These are phyloP conservation scores for Ascochyta rabiei DNA, from an alignment of 2,329 filamentous ascomycete species.

Conservation along the genomic window DNA sequence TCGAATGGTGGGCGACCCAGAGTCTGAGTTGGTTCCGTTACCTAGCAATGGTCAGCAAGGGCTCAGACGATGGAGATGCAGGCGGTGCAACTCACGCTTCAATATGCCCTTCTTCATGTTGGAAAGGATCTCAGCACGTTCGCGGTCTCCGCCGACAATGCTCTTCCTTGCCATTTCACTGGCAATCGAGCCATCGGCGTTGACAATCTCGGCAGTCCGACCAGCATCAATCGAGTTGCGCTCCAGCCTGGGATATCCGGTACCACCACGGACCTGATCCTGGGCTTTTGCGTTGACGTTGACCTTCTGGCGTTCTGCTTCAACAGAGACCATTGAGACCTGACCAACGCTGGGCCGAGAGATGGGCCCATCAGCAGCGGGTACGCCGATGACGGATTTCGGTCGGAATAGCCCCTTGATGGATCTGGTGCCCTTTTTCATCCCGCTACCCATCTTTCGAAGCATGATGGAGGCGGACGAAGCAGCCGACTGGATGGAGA, in stretches of 20 bases:
- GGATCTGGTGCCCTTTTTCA: slow-evolving; percentile 91
- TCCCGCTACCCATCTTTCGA: slow-evolving; percentile 97
- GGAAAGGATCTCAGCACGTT: slow-evolving; percentile 88
- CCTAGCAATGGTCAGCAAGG: slow-evolving; percentile 37
- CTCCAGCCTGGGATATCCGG: slow-evolving; percentile 84
- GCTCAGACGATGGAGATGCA: neutral
- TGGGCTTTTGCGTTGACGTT: slow-evolving; percentile 75
- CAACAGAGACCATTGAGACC: slow-evolving; percentile 93
- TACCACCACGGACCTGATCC: slow-evolving; percentile 72
- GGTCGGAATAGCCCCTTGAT: slow-evolving; percentile 93
- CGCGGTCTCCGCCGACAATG: slow-evolving; percentile 87
- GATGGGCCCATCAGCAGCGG: slow-evolving; percentile 70
- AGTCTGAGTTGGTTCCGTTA: slow-evolving; percentile 63
- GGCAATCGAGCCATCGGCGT: slow-evolving; percentile 32
- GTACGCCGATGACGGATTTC: slow-evolving; percentile 84
- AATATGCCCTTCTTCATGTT: slow-evolving; percentile 95
- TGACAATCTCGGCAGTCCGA: slow-evolving; percentile 54
- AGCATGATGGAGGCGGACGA: slow-evolving; percentile 94
- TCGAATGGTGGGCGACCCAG: slow-evolving; percentile 71
- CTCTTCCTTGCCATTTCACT: slow-evolving; percentile 74
- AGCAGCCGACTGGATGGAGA: slow-evolving; percentile 88
- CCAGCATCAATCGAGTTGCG: slow-evolving; percentile 76
- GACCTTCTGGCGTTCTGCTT: slow-evolving; percentile 85
- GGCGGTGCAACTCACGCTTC: slow-evolving; percentile 70
- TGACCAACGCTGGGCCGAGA: slow-evolving; percentile 75